These are phyloP conservation scores for Musa beccarii DNA, from an alignment of 176 grass and related monocot species.

Conservation along the genomic window DNA sequence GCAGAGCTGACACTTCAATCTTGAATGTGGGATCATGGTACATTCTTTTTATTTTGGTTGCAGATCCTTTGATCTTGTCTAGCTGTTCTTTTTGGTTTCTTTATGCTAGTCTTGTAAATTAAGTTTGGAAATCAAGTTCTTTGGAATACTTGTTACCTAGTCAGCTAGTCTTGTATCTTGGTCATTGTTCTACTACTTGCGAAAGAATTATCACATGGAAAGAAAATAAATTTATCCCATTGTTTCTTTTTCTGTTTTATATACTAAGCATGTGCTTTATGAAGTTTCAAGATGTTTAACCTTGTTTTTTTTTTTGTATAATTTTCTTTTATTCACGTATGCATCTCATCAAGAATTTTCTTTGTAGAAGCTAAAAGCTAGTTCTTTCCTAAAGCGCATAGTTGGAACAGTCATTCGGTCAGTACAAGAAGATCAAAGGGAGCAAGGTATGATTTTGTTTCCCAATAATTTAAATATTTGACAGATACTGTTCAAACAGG, in stretches of 20 bases:
- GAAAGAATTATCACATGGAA: no score
- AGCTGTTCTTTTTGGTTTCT: no score
- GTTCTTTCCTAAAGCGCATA: constrained; percentile 85
- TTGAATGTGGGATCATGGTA: no score
- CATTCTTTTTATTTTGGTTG: no score
- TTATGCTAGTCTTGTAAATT: no score
- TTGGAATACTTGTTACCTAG: no score
- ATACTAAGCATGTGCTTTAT: background rate
- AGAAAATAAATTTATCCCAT: background rate
- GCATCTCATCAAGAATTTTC: constrained; percentile 11
- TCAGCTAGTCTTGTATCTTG: no score
- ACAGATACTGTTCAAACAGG: no score
- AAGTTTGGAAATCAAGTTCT: no score
- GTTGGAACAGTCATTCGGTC: constrained; percentile 94
- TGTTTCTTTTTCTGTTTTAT: background rate
- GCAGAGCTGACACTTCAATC: no score
- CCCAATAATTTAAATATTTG: background rate
- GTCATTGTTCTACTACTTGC: no score
- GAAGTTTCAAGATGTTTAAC: background rate
- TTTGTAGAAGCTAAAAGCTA: constrained; percentile 82
- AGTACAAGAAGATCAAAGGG: constrained; percentile 93
- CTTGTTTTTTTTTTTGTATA: background rate
- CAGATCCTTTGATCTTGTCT: no score
- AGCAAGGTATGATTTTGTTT: constrained; percentile 61
- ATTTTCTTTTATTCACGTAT: background rate